Conservation (phyloP, 1,139 yeast genomes). For the Kodamaea anthophila region DNA sequence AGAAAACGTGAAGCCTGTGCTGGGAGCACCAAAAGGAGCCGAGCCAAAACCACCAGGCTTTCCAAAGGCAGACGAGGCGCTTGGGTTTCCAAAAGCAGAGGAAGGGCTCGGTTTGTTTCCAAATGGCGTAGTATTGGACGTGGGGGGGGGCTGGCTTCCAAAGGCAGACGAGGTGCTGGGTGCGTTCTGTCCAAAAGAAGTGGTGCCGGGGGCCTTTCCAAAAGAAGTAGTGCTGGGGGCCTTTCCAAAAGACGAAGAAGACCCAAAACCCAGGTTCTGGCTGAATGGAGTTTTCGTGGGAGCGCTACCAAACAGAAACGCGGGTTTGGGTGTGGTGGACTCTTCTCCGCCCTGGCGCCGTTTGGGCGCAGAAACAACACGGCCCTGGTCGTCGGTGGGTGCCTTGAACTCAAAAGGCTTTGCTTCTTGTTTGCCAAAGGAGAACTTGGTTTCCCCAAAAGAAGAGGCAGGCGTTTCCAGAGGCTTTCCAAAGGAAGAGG, state of each 20-base stretch:
- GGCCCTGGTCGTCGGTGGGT: no score
- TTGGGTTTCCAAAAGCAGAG: no score
- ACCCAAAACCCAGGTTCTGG: constrained; percentile 2
- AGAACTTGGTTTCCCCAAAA: constrained; percentile 8
- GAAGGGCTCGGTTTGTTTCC: constrained; percentile 5
- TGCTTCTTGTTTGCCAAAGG: constrained; percentile 3
- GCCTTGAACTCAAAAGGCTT: background rate
- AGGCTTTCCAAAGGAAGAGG: constrained; percentile 7
- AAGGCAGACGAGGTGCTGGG: no score
- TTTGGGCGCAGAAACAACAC: no score
- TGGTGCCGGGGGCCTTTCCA: constrained; percentile 5
- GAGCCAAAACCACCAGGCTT: no score
- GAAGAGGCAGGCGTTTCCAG: constrained; percentile 8
- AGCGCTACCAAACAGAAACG: constrained; percentile 6
- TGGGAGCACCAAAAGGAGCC: no score
- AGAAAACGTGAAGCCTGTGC: constrained; percentile 4
- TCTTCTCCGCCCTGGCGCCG: no score
- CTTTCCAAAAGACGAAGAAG: no score
- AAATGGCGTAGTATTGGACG: constrained; percentile 1
- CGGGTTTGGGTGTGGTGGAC: constrained; percentile 4
- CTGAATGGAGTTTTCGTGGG: constrained; percentile 1
- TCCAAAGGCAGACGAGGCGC: constrained; percentile 4
- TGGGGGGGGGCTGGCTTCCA: no score
- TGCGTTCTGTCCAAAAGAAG: no score
- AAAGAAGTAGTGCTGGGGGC: constrained; percentile 6